Base-by-base conservation (phyloP, 345 rosid genomes). In the Linum usitatissimum region DNA sequence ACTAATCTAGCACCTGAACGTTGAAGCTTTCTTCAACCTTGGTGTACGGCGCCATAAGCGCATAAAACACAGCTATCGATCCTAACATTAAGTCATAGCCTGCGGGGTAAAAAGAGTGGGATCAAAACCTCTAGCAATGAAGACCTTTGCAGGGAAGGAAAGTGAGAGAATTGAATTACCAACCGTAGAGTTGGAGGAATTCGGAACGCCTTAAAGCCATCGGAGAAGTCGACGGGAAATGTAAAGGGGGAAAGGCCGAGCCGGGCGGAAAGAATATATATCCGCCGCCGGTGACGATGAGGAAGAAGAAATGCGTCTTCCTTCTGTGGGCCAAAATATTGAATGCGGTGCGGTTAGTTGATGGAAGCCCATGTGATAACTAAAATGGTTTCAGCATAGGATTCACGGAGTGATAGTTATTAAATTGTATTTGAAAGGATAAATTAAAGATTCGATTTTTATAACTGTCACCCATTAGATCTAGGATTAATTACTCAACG, bases 1-100 rank as follows among this genome's bases (percentile, higher is more conserved):
- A 53, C 38, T 30, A 84, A 38, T 20, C 56, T 34, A 34, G 66
- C 28, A 72, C 96, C 93, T 92, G 99, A 64, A 93, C 60, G 65
- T 87, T 90, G 80, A 93, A 93, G 88, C 99, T 90, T 74, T 93
- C 99, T 78, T 93, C 99, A 36, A 93, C 97, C 80, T 93, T 93
- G 34, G 99, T 93, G 69, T 79, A 93, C 15, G 96, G 99, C 38
- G 78, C 82, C 78, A 73, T 70, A 63, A 87, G 51, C 59, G 90
- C 87, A 66, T 87, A 93, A 67, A 86, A 75, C 17, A 90, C 84
- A 64, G 99, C 97, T 6, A 93, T 71, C 18, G 83, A 83, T 62
- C 87, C 97, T 73, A 90, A 76, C 20, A 84, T 69, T 78, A 90
- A 56, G 77, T 93, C 99, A 55, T 84, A 86, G 31, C 97, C 99